Conservation (phyloP, 768 basidiomycete genomes). For the Atractiella rhizophila region DNA sequence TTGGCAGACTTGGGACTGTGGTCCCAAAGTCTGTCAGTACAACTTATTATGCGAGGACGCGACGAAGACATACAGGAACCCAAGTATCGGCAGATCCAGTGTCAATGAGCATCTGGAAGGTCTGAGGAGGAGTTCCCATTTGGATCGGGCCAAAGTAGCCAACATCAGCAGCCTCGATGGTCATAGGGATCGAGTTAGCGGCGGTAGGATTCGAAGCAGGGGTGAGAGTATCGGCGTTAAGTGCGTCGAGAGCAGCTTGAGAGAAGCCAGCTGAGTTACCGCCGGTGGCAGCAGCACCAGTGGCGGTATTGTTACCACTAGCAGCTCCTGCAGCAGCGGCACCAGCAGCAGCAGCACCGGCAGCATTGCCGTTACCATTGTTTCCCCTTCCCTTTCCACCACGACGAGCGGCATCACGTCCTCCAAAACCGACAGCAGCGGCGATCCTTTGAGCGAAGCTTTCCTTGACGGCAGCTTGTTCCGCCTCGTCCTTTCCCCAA, state of each 20-base stretch:
- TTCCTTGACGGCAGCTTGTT: no score
- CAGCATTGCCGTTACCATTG: no score
- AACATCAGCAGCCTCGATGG: slow-evolving; percentile 31
- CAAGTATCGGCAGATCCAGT: slow-evolving; percentile 45
- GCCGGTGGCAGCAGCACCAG: slow-evolving; percentile 8
- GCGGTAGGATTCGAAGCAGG: slow-evolving; percentile 25
- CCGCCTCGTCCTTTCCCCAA: no score
- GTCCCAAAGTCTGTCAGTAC: slow-evolving; percentile 7
- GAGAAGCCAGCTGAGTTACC: slow-evolving; percentile 21
- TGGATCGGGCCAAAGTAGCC: slow-evolving; percentile 28
- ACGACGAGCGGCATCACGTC: no score
- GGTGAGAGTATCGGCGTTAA: slow-evolving; percentile 25
- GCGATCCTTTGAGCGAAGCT: no score
- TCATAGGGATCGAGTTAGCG: slow-evolving; percentile 36
- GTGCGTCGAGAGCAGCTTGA: slow-evolving; percentile 22
- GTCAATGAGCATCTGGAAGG: slow-evolving; percentile 40
- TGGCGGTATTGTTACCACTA: no score
- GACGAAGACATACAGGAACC: slow-evolving; percentile 25
- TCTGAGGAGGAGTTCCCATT: slow-evolving; percentile 33
- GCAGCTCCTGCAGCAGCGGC: no score
- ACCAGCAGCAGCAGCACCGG: no score
- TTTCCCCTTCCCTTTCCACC: no score
- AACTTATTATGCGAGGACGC: background rate
- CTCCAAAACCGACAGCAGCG: no score
- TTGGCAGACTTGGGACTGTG: slow-evolving; percentile 1